phyloP scores from a whole-genome alignment of 306 rosid genomes.

The Begonia masoniana region DNA sequence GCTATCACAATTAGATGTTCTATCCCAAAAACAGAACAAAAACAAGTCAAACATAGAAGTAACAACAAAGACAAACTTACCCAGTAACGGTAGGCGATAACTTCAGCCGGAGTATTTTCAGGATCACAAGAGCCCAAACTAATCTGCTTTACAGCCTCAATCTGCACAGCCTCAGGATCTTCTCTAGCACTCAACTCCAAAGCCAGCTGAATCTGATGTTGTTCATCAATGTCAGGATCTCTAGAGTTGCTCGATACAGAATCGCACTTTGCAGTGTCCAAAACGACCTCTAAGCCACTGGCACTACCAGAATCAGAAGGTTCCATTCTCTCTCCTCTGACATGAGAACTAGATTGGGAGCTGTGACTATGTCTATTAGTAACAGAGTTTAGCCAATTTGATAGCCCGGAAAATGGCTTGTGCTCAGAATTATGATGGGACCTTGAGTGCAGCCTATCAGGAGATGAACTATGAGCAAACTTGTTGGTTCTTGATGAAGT shows the following conservation, averaged over 20 bases:
- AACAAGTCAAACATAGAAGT: too few relatives aligned
- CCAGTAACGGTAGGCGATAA: slow-evolving; percentile 88
- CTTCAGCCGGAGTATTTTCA: slow-evolving; percentile 80
- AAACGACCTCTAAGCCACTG: slow-evolving; percentile 42
- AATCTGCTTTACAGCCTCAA: slow-evolving; percentile 95
- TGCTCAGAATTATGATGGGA: slow-evolving; percentile 32
- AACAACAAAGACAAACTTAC: slow-evolving; percentile 26
- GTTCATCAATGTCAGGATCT: slow-evolving; percentile 86
- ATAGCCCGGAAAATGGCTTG: slow-evolving; percentile 54
- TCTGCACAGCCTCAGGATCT: slow-evolving; percentile 98
- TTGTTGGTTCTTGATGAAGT: slow-evolving; percentile 50
- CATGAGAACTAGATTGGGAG: slow-evolving; percentile 17
- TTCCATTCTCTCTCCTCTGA: slow-evolving; percentile 39
- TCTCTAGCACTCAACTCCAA: slow-evolving; percentile 90
- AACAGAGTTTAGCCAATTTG: slow-evolving; percentile 68
- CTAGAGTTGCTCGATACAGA: slow-evolving; percentile 51
- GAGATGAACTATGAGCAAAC: slow-evolving; percentile 31
- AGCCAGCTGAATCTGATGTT: slow-evolving; percentile 83
- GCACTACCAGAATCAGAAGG: slow-evolving; percentile 38
- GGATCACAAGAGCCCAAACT: slow-evolving; percentile 86
- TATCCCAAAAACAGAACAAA: too few relatives aligned
- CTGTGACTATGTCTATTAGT: slow-evolving; percentile 39
- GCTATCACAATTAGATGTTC: too few relatives aligned
- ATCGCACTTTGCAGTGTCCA: slow-evolving; percentile 41
- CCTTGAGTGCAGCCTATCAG: slow-evolving; percentile 34